Evolutionary conservation across 371 early-diverging fungal species (phyloP).

Genomic region (Mucor mucedo): DNA sequence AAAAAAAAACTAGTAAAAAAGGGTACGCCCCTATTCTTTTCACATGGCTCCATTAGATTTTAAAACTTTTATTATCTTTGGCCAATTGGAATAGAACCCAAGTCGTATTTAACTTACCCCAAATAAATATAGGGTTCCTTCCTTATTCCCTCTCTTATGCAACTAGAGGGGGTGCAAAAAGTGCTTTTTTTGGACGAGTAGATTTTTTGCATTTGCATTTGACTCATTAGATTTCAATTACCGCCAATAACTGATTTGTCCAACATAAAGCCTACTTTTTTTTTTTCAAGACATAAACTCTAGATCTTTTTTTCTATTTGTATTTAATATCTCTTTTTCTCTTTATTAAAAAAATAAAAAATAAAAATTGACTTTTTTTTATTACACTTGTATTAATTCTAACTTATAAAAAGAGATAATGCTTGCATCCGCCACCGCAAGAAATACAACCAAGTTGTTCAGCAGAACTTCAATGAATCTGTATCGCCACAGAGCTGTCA

Average conservation of each 20-base stretch:
- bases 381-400: not conserved
- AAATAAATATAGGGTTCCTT: no score
- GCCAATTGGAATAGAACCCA: not conserved
- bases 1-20: not conserved
- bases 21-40: not conserved
- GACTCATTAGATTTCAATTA: conserved; percentile 18
- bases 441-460: conserved; percentile 19
- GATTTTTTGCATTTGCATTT: not conserved
- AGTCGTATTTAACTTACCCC: not conserved
- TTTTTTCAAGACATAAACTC: not conserved
- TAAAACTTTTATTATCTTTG: not conserved
- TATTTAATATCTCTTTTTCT: conserved; percentile 11
- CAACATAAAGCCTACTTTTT: conserved; percentile 11
- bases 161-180: no score
- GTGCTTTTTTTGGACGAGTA: not conserved
- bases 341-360: not conserved
- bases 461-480: conserved; percentile 7
- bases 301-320: conserved; percentile 14
- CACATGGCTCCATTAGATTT: not conserved
- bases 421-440: conserved; percentile 26
- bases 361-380: conserved; percentile 6
- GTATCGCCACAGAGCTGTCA: conserved; percentile 21
- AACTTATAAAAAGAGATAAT: conserved; percentile 1
- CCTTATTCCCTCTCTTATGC: no score
- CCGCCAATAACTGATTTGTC: conserved; percentile 21